Conservation (phyloP, 1,139 yeast species). For the Debaryomyces fabryi region DNA sequence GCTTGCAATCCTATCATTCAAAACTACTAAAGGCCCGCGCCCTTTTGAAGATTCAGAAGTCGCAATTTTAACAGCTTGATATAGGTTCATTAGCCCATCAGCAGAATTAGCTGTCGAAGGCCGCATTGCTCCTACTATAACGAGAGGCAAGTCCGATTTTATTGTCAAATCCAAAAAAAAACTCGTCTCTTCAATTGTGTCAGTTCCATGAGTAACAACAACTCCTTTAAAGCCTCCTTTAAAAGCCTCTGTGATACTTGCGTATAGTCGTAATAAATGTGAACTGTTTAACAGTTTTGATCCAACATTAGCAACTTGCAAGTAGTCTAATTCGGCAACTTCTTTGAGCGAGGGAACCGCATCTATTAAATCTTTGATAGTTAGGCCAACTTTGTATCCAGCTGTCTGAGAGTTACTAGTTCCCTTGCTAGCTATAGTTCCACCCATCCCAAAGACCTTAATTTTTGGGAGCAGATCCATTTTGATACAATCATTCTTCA, state of each 20-base stretch:
- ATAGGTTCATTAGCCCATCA: constrained; percentile 73
- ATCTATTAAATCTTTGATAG: constrained; percentile 60
- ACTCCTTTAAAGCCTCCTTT: constrained; percentile 51
- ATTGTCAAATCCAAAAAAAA: constrained; percentile 62
- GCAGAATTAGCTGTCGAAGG: constrained; percentile 70
- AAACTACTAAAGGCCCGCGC: constrained; percentile 63
- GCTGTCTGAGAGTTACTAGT: constrained; percentile 64
- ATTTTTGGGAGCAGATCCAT: constrained; percentile 35
- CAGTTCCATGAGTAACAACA: constrained; percentile 75
- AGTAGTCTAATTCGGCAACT: constrained; percentile 61
- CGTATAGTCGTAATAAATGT: constrained; percentile 35
- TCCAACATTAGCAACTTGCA: constrained; percentile 65
- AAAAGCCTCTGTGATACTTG: constrained; percentile 47
- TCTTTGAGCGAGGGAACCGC: constrained; percentile 62
- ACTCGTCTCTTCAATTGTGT: constrained; percentile 74
- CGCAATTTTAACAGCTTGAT: constrained; percentile 69
- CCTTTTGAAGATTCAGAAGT: constrained; percentile 50
- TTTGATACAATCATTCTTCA: not conserved
- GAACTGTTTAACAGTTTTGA: constrained; percentile 60
- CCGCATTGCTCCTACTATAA: constrained; percentile 72
- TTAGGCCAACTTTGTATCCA: constrained; percentile 66
- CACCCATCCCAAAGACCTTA: constrained; percentile 71
- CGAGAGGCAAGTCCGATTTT: constrained; percentile 59
- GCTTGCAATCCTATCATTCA: constrained; percentile 67
- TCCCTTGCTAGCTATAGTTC: constrained; percentile 73